phyloP scores from a whole-genome alignment of 2,329 filamentous ascomycete genomes.

The Knoxdaviesia capensis region DNA sequence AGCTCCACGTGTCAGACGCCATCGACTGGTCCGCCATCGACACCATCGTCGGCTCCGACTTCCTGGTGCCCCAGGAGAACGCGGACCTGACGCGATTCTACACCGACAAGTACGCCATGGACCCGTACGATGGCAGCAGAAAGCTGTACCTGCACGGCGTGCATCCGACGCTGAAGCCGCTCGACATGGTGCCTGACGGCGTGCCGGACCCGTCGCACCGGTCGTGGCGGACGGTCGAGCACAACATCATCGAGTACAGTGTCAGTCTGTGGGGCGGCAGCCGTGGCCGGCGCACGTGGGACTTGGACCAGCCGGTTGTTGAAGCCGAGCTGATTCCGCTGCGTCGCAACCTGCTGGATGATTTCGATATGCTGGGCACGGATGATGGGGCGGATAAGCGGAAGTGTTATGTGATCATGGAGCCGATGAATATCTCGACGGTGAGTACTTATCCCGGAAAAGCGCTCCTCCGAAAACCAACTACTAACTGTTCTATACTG shows the following conservation, averaged over 20 bases:
- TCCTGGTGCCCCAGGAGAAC: slow-evolving; percentile 15
- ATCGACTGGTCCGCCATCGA: slow-evolving; percentile 44
- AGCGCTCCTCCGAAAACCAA: background rate
- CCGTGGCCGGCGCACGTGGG: slow-evolving; percentile 30
- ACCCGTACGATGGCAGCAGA: slow-evolving; percentile 41
- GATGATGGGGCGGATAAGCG: slow-evolving; percentile 17
- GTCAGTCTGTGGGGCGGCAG: slow-evolving; percentile 49
- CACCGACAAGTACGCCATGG: slow-evolving; percentile 29
- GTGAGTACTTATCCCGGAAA: slow-evolving; percentile 24
- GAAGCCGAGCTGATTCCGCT: slow-evolving; percentile 53
- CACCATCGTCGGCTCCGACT: slow-evolving; percentile 14
- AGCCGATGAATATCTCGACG: slow-evolving; percentile 57
- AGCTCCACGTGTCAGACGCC: slow-evolving; percentile 6
- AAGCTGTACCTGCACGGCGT: slow-evolving; percentile 36
- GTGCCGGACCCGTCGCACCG: slow-evolving; percentile 27
- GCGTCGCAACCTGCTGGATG: slow-evolving; percentile 69
- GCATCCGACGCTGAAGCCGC: slow-evolving; percentile 36
- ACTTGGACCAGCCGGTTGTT: slow-evolving; percentile 60
- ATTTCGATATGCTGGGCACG: slow-evolving; percentile 29
- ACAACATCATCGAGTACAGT: slow-evolving; percentile 66
- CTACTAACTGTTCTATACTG: slow-evolving; percentile 6
- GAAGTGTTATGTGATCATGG: slow-evolving; percentile 49
- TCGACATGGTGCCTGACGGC: slow-evolving; percentile 41
- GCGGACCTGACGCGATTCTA: slow-evolving; percentile 27
- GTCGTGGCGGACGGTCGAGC: slow-evolving; percentile 17